phyloP scores from a whole-genome alignment of 192 early-diverging fungal species.

The Linnemannia elongata region DNA sequence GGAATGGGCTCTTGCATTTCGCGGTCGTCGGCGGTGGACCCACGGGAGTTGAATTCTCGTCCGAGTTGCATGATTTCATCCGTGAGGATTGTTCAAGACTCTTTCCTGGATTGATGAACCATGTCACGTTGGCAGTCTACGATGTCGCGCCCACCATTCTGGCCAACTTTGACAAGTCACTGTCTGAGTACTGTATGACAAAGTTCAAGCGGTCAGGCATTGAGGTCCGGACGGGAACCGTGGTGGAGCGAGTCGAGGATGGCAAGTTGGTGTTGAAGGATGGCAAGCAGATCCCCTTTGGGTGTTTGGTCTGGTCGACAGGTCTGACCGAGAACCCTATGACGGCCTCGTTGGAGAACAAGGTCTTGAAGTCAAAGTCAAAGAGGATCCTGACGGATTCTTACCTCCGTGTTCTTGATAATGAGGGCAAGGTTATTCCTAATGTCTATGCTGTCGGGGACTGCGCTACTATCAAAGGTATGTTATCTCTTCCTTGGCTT shows the following conservation, averaged over 20 bases:
- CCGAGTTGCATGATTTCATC: conserved; percentile 79
- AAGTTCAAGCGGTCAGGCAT: conserved; percentile 86
- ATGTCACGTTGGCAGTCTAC: conserved; percentile 76
- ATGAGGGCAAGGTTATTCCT: conserved; percentile 57
- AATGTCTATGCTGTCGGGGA: conserved; percentile 88
- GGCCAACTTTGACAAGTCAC: conserved; percentile 78
- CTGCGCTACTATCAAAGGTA: conserved; percentile 84
- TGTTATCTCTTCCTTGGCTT: not conserved
- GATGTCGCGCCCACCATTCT: conserved; percentile 87
- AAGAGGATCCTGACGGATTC: conserved; percentile 81
- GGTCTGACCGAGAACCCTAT: conserved; percentile 76
- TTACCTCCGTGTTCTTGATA: conserved; percentile 78
- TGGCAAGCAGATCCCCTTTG: conserved; percentile 56
- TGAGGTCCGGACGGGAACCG: conserved; percentile 75
- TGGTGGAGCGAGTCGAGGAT: conserved; percentile 70
- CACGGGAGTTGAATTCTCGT: conserved; percentile 67
- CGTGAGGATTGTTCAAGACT: conserved; percentile 82
- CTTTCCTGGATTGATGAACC: conserved; percentile 76
- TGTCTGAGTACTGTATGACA: conserved; percentile 79
- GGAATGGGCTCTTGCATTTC: conserved; percentile 79
- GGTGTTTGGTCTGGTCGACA: conserved; percentile 70
- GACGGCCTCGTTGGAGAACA: conserved; percentile 53
- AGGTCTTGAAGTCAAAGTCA: conserved; percentile 31
- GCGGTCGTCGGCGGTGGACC: conserved; percentile 92
- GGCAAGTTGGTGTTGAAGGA: conserved; percentile 66